These are phyloP conservation scores for Ogataea philodendri DNA, from an alignment of 805 yeast species.

Conservation along the genomic window DNA sequence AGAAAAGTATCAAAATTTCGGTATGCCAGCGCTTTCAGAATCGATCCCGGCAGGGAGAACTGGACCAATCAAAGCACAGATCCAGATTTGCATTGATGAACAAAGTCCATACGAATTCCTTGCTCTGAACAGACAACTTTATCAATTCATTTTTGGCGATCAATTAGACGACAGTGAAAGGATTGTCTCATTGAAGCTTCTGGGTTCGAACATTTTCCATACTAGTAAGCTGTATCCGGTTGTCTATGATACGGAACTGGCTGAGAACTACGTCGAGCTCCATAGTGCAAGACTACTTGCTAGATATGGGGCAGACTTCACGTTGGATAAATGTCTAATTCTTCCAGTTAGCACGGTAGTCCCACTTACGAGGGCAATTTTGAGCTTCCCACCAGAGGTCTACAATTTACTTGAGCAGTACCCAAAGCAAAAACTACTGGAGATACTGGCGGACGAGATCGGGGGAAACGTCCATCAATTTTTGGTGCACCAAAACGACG, in stretches of 20 bases:
- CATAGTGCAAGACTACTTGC: constrained; percentile 39
- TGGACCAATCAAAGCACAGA: constrained; percentile 15
- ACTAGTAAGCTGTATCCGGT: constrained; percentile 38
- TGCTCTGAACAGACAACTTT: constrained; percentile 18
- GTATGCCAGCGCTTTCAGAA: constrained; percentile 21
- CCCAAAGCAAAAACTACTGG: constrained; percentile 34
- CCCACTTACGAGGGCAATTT: constrained; percentile 38
- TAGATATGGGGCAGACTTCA: constrained; percentile 39
- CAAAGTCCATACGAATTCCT: constrained; percentile 22
- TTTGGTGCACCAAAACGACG: constrained; percentile 42
- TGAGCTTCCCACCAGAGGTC: constrained; percentile 45
- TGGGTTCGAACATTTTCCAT: constrained; percentile 26
- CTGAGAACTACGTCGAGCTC: constrained; percentile 36
- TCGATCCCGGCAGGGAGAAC: not conserved
- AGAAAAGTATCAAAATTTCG: not conserved
- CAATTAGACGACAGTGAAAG: constrained; percentile 5
- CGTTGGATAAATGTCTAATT: constrained; percentile 40
- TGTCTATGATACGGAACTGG: constrained; percentile 26
- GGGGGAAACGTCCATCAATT: constrained; percentile 24
- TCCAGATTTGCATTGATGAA: constrained; percentile 23
- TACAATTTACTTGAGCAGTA: constrained; percentile 43
- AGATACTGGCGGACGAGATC: constrained; percentile 36
- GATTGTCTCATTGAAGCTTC: constrained; percentile 21
- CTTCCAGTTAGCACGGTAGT: constrained; percentile 32
- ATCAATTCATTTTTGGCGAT: constrained; percentile 15